phyloP scores from a whole-genome alignment of 2,329 filamentous ascomycete species.

The Epichloe bromicola region DNA sequence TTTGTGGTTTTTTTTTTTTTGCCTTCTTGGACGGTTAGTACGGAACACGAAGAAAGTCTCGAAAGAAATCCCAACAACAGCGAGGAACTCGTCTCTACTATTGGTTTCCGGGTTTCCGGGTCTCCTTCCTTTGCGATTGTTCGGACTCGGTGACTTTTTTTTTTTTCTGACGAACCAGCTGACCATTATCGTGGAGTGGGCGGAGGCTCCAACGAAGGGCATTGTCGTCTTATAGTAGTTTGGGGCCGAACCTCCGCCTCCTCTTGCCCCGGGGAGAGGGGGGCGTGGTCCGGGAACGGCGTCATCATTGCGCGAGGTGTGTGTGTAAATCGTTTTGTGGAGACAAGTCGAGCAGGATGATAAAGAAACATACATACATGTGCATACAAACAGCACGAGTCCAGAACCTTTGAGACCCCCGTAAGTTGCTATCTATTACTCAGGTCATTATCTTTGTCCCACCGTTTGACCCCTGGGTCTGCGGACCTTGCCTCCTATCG shows the following conservation, averaged over 20 bases:
- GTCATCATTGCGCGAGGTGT: constrained; percentile 1
- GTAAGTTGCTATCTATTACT: constrained; percentile 3
- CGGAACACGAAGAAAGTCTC: neutral
- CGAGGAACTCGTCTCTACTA: constrained; percentile 1
- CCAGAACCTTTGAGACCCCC: neutral
- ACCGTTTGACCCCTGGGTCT: neutral
- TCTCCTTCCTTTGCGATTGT: neutral
- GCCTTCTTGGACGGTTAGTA: neutral
- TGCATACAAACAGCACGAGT: neutral
- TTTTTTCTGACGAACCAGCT: neutral
- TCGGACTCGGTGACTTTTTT: neutral
- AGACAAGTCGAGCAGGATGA: neutral
- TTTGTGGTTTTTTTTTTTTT: neutral
- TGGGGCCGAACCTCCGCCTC: neutral
- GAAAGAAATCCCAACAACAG: constrained; percentile 1
- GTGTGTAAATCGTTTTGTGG: neutral
- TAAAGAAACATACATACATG: no score
- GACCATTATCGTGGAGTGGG: neutral
- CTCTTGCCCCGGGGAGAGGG: no score
- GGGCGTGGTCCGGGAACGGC: constrained; percentile 7
- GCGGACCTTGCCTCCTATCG: no score
- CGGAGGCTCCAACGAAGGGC: neutral
- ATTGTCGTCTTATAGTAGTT: neutral
- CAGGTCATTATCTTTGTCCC: constrained; percentile 1
- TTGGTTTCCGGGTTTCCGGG: neutral